These are phyloP conservation scores for Wickerhamomyces subpelliculosus DNA, from an alignment of 805 yeast species.

Conservation along the genomic window DNA sequence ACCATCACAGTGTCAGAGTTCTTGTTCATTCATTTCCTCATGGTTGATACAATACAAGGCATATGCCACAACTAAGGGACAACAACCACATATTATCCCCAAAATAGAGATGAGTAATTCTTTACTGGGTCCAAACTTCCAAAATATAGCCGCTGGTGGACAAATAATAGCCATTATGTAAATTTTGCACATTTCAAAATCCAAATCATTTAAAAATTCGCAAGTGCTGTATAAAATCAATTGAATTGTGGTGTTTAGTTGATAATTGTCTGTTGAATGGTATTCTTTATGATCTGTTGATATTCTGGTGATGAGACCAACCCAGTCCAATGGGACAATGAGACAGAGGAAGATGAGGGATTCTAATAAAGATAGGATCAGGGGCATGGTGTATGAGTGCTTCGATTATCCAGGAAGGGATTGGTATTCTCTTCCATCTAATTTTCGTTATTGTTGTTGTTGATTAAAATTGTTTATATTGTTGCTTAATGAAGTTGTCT, in stretches of 20 bases:
- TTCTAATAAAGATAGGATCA: background rate
- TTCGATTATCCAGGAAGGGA: no score
- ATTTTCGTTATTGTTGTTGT: no score
- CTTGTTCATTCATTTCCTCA: no score
- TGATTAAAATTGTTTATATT: no score
- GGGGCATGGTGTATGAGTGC: no score
- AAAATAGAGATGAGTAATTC: background rate
- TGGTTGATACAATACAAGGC: background rate
- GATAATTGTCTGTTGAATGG: background rate
- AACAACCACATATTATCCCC: background rate
- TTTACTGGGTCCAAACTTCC: background rate
- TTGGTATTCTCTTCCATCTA: no score
- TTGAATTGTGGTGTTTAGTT: background rate
- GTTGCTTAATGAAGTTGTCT: no score
- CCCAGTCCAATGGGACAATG: background rate
- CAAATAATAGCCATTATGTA: background rate
- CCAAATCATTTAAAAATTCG: background rate
- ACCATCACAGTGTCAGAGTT: no score
- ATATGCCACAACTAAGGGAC: background rate
- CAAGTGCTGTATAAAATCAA: background rate
- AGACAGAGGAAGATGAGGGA: background rate
- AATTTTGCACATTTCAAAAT: background rate
- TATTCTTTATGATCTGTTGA: background rate
- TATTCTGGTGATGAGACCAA: background rate
- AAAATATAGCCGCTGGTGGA: background rate